A percentile compares a stretch with the other conserved stretches of the same genome.
These are phyloP conservation scores for Alternaria longipes DNA, from an alignment of 2,329 filamentous ascomycete species.

Conservation along the genomic window DNA sequence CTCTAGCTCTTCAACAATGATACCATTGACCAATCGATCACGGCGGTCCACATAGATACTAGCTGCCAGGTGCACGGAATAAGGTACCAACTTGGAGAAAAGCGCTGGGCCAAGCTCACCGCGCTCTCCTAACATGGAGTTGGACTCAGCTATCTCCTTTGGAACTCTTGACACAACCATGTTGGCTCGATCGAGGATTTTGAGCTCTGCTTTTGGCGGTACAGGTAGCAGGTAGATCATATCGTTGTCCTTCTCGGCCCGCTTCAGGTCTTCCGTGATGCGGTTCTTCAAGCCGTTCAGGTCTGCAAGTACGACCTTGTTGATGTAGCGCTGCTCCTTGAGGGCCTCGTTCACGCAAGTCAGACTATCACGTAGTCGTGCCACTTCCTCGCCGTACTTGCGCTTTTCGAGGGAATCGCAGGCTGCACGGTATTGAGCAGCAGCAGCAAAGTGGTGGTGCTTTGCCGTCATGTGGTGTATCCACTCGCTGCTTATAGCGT, in stretches of 20 bases:
- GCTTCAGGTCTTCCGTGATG: constrained; percentile 86
- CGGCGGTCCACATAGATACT: constrained; percentile 94
- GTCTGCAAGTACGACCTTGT: constrained; percentile 81
- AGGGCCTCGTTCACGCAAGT: constrained; percentile 85
- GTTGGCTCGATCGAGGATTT: constrained; percentile 82
- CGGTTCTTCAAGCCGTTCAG: constrained; percentile 82
- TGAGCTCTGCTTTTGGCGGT: constrained; percentile 87
- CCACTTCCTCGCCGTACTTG: constrained; percentile 95
- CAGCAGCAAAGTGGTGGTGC: constrained; percentile 95
- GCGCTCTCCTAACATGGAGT: constrained; percentile 80
- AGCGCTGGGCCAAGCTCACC: constrained; percentile 83
- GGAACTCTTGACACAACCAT: constrained; percentile 87
- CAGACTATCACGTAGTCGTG: constrained; percentile 82
- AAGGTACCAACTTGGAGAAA: constrained; percentile 91
- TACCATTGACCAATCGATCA: constrained; percentile 88
- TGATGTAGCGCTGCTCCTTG: constrained; percentile 83
- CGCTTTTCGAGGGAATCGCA: constrained; percentile 92
- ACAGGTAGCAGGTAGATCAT: constrained; percentile 90
- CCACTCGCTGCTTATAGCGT: constrained; percentile 91
- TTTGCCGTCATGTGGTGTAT: constrained; percentile 98
- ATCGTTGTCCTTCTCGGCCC: constrained; percentile 96
- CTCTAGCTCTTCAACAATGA: constrained; percentile 85
- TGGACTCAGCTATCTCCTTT: constrained; percentile 81
- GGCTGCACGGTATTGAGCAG: constrained; percentile 90
- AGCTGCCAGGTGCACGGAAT: constrained; percentile 92